These are phyloP conservation scores for Ceratobasidium sp. DNA, from an alignment of 1,284 basidiomycete genomes.

Conservation along the genomic window DNA sequence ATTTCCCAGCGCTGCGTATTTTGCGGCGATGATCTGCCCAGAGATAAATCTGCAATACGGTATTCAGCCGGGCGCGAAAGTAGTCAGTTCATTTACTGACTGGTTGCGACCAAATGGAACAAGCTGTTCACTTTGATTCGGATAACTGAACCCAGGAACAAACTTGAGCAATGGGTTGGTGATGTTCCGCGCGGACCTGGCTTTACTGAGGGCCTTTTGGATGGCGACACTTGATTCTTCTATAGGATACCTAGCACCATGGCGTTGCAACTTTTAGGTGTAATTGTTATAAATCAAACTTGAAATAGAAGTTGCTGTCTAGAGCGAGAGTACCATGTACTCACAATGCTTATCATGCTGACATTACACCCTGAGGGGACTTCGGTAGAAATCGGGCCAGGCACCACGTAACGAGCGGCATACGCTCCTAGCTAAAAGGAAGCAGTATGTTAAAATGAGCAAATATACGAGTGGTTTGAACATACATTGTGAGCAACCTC, in stretches of 20 bases:
- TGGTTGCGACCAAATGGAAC: constrained; percentile 73
- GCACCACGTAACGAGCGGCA: constrained; percentile 37
- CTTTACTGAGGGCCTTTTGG: constrained; percentile 54
- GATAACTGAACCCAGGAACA: constrained; percentile 63
- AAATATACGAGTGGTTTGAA: not conserved
- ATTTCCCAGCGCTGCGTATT: constrained; percentile 26
- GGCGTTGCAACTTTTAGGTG: constrained; percentile 72
- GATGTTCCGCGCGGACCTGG: constrained; percentile 56
- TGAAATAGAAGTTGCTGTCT: too few species aligned
- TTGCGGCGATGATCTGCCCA: constrained; percentile 31
- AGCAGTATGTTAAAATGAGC: not conserved
- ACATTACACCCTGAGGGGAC: constrained; percentile 55
- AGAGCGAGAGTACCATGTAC: constrained; percentile 45
- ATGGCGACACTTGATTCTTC: constrained; percentile 58
- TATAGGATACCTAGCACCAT: constrained; percentile 83
- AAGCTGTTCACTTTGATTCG: constrained; percentile 69
- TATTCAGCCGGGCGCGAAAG: constrained; percentile 45
- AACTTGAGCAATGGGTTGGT: constrained; percentile 48
- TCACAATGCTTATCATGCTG: constrained; percentile 71
- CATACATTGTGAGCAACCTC: constrained; percentile 17
- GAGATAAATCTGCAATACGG: constrained; percentile 51
- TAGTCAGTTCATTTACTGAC: constrained; percentile 55
- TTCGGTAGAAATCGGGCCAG: constrained; percentile 20
- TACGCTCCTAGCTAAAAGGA: constrained; percentile 38
- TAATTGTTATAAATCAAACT: not conserved